Base-by-base conservation (phyloP, 2,329 filamentous ascomycete genomes). In the Emydomyces testavorans region DNA sequence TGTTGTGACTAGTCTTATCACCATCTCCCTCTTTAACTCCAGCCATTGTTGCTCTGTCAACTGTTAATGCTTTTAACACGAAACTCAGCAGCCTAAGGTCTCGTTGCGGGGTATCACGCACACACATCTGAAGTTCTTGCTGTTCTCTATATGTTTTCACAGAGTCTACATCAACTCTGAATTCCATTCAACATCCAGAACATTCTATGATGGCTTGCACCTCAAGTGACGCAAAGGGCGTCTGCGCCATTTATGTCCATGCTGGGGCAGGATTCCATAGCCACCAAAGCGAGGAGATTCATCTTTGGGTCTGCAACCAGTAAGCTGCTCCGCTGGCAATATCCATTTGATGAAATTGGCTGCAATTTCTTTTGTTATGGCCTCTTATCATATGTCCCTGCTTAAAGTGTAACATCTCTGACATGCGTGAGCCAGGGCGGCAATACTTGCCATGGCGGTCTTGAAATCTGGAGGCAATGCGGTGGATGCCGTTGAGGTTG, bases 241-340 rank as follows among this genome's bases (percentile, higher is more conserved):
- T 79, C 7, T 79, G 79, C 49, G 88, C 87, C 50, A 90, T 98
- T 45, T 96, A 94, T 64, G 82, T 98, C 37, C 92, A 98, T 65
- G 92, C 90, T 31, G 92, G 92, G 28, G 92, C 92, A 13, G 92
- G 92, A 3, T 98, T 86, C 59, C 92, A 98, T 64, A 95, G 88
- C 61, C 72, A 78, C 20, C 78, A 84, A 51, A 96, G 96, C 61
- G 89, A 98, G 63, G 72, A 75, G 48, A 74, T 85, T 31, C 92
- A 98, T 61, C 76, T 98, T 7, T 74, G 82, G 59, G 88, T 88
- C 35, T 96, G 92, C 65, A 82, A 83, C 60, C 82, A 90, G 90
- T 95, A 72, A 67, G 86, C 72, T 23, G 10, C 38, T 6, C 31
- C 35, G 24, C 48, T 29, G 24, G 15, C 18, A 26, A 21, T n/a